Evolutionary conservation across 2,329 filamentous ascomycete species (phyloP).

Genomic region (Passalora sequoiae): DNA sequence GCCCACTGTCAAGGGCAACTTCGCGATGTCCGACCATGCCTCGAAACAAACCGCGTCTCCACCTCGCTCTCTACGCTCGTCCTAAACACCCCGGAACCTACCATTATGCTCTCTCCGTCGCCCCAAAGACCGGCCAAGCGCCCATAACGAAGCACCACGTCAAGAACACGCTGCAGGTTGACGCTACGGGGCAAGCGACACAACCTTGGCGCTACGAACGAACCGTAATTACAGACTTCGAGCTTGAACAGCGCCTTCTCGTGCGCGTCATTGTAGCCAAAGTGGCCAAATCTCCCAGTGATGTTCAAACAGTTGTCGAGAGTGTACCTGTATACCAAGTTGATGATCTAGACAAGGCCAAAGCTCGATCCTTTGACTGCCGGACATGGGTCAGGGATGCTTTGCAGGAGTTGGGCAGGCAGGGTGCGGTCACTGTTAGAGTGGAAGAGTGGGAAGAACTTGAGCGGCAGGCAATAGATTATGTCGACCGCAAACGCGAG

Average conservation of each 20-base stretch:
- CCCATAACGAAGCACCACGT: slow-evolving; percentile 17
- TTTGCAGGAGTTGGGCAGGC: slow-evolving; percentile 2
- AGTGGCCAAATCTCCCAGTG: slow-evolving; percentile 3
- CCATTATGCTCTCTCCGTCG: slow-evolving; percentile 25
- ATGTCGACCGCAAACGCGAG: slow-evolving; percentile 11
- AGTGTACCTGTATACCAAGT: slow-evolving; percentile 12
- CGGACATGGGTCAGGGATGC: slow-evolving; percentile 13
- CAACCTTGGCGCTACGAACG: slow-evolving; percentile 19
- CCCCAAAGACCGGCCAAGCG: slow-evolving; percentile 14
- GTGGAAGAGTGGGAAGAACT: slow-evolving; percentile 9
- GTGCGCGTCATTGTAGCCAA: slow-evolving; percentile 14
- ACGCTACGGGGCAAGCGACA: slow-evolving; percentile 2
- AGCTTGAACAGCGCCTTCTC: too few species aligned
- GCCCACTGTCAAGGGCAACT: too few species aligned
- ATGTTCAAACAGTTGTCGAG: slow-evolving; percentile 6
- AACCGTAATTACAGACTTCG: slow-evolving; percentile 1
- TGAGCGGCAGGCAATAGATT: slow-evolving; percentile 9
- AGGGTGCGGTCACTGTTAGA: slow-evolving; percentile 4
- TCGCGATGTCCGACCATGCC: too few species aligned
- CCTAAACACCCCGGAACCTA: slow-evolving; percentile 22
- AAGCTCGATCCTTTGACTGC: slow-evolving; percentile 10
- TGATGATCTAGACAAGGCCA: slow-evolving; percentile 7
- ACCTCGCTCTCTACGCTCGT: slow-evolving; percentile 25
- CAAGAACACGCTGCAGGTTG: slow-evolving; percentile 15
- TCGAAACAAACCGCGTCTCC: slow-evolving; percentile 24